Evolutionary conservation across 441 rosid species (phyloP).

Genomic region (Euphorbia corollata): DNA sequence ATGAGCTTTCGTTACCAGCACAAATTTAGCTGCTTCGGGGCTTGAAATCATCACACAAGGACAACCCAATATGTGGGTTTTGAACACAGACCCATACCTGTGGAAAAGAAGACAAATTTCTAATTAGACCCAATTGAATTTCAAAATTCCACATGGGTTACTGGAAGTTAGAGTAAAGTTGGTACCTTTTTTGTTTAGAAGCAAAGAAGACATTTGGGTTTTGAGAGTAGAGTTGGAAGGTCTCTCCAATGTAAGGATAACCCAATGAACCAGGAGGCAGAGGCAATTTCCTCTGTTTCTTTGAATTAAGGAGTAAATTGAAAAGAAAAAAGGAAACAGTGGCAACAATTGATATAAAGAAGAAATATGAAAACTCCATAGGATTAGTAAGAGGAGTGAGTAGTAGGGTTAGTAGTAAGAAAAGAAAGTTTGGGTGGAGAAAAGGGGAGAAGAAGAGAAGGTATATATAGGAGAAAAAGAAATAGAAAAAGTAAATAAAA

Average conservation of each 20-base stretch:
- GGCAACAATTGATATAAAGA: conserved; percentile 23
- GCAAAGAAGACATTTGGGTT: conserved; percentile 88
- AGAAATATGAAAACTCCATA: conserved; percentile 37
- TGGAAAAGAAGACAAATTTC: neutral
- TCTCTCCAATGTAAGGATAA: conserved; percentile 88
- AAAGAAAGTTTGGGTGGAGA: conserved; percentile 8
- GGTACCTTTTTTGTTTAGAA: conserved; percentile 58
- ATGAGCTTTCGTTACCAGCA: conserved; percentile 62
- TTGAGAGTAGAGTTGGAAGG: conserved; percentile 90
- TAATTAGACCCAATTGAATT: neutral
- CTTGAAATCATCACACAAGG: conserved; percentile 94
- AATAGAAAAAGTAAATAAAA: neutral
- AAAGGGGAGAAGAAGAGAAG: neutral
- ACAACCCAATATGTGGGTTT: conserved; percentile 83
- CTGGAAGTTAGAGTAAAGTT: too few relatives aligned
- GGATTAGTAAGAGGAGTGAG: neutral
- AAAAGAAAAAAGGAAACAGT: conserved; percentile 30
- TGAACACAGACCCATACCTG: conserved; percentile 80
- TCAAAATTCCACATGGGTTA: neutral
- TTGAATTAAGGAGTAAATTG: conserved; percentile 28
- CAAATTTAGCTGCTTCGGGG: conserved; percentile 90
- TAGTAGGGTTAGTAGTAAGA: neutral
- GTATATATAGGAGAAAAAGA: conserved; percentile 13
- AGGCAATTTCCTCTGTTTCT: conserved; percentile 32
- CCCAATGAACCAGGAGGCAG: conserved; percentile 94